Evolutionary conservation across 2,329 filamentous ascomycete species (phyloP).

Genomic region (Tothia fuscella): DNA sequence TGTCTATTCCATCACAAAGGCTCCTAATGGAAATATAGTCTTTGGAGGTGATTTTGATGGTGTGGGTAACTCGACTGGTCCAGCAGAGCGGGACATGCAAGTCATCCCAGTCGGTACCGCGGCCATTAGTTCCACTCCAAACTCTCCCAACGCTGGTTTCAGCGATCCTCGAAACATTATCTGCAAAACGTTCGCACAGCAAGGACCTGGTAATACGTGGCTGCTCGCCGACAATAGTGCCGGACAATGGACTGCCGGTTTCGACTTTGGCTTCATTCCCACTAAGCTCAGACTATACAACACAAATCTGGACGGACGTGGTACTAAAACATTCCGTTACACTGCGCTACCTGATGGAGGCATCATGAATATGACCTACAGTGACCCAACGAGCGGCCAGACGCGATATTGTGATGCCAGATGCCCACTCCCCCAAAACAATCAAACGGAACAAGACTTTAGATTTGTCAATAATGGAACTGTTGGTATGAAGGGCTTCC

Average conservation of each 20-base stretch:
- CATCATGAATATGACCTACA: constrained; percentile 93
- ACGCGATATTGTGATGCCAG: constrained; percentile 63
- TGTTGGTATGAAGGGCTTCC: constrained; percentile 79
- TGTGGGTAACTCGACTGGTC: constrained; percentile 65
- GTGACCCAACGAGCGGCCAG: constrained; percentile 57
- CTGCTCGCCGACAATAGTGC: constrained; percentile 61
- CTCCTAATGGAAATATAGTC: constrained; percentile 70
- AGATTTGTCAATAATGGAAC: constrained; percentile 75
- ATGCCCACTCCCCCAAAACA: constrained; percentile 67
- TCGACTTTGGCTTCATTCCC: constrained; percentile 74
- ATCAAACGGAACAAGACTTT: constrained; percentile 74
- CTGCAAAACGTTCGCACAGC: constrained; percentile 59
- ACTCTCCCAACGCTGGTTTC: constrained; percentile 51
- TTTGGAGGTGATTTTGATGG: constrained; percentile 88
- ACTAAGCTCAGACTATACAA: constrained; percentile 84
- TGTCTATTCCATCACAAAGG: constrained; percentile 72
- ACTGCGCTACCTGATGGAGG: constrained; percentile 76
- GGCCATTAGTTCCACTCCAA: constrained; percentile 55
- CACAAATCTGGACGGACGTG: constrained; percentile 69
- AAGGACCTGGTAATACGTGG: constrained; percentile 70
- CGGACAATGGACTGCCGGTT: constrained; percentile 74
- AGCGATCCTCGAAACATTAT: constrained; percentile 69
- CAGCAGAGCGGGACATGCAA: constrained; percentile 58
- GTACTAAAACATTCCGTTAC: constrained; percentile 79
- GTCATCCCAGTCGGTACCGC: constrained; percentile 75